Percentiles rank a stretch among this genome's conserved stretches.
Conservation (phyloP, 768 basidiomycete genomes). For the Strobilomyces confusus region DNA sequence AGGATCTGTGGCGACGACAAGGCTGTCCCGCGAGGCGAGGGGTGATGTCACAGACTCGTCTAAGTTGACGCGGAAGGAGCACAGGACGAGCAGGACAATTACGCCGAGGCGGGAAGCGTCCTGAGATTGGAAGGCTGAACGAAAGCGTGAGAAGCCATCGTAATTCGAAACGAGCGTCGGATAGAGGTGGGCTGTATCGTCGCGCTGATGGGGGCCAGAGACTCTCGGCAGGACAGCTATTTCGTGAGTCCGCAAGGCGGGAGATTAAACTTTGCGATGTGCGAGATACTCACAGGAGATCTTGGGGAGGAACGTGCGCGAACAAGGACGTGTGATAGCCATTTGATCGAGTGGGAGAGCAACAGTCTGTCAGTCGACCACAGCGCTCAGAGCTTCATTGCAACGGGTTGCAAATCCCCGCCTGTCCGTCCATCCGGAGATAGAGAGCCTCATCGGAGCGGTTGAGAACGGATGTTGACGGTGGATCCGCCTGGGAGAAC, state of each 20-base stretch:
- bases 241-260: constrained; percentile 8
- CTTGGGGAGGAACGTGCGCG: not conserved
- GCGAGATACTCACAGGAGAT: constrained; percentile 18
- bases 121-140: constrained; percentile 16
- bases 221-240: constrained; percentile 3
- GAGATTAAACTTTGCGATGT: constrained; percentile 14
- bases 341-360: constrained; percentile 5
- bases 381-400: too few relatives aligned
- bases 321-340: constrained; percentile 2
- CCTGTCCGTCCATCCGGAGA: not conserved
- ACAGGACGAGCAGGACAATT: not conserved
- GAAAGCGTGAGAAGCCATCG: constrained; percentile 17
- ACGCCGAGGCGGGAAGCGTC: not conserved
- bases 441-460: not conserved
- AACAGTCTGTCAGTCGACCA: constrained; percentile 1
- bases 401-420: not conserved
- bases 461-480: not conserved
- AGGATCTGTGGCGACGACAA: not conserved
- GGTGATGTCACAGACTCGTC: not conserved
- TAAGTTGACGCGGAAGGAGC: not conserved
- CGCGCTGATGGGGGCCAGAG: not conserved
- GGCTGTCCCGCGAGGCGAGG: constrained; percentile 6
- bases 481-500: constrained; percentile 5
- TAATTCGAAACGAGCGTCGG: not conserved
- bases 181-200: not conserved